Percentiles rank a stretch among this genome's conserved stretches.
These are phyloP conservation scores for Xylaria telfairii DNA, from an alignment of 495 filamentous ascomycete species.

Conservation along the genomic window DNA sequence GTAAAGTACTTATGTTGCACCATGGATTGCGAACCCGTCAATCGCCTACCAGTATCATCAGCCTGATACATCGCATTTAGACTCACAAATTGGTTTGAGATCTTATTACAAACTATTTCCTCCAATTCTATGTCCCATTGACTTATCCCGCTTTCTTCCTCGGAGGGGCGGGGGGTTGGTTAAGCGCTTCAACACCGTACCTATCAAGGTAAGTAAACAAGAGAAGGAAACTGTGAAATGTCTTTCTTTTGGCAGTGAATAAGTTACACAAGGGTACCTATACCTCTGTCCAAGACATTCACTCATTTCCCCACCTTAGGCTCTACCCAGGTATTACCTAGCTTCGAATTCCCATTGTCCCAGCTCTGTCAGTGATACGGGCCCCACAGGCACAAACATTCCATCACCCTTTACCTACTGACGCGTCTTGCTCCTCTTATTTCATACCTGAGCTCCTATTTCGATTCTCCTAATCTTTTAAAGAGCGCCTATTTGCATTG, in stretches of 20 bases:
- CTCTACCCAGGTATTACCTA: no score
- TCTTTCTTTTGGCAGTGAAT: not conserved
- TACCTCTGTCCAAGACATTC: no score
- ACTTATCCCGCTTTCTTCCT: not conserved
- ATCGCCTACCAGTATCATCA: not conserved
- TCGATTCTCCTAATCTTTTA: not conserved
- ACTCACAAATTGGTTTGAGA: not conserved
- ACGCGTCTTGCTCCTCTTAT: not conserved
- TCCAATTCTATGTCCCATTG: not conserved
- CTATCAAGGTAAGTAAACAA: not conserved
- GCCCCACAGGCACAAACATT: not conserved
- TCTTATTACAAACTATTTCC: not conserved
- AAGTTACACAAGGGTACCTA: no score
- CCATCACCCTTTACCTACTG: not conserved
- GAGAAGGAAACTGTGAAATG: not conserved
- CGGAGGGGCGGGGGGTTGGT: no score
- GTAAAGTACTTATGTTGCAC: not conserved
- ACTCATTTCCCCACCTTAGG: not conserved
- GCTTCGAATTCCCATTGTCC: not conserved
- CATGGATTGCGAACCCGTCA: not conserved
- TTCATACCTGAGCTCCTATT: not conserved
- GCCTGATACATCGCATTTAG: not conserved
- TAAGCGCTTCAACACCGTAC: no score
- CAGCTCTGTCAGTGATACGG: not conserved
- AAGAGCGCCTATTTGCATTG: not conserved